Conservation (phyloP, 768 basidiomycete genomes). For the Erythrobasidium yunnanense region DNA sequence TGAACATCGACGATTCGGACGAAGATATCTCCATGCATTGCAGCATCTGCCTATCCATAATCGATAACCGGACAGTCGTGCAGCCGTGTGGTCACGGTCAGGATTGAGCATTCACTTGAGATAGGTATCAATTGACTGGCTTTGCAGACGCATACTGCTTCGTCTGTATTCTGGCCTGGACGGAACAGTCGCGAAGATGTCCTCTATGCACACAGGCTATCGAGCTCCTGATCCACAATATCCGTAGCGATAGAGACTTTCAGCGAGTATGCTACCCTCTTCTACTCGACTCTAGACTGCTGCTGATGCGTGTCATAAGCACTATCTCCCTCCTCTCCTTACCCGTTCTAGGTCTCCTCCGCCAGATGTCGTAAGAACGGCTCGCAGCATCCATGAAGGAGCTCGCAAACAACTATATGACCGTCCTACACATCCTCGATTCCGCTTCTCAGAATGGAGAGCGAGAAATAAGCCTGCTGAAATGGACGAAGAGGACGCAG, state of each 20-base stretch:
- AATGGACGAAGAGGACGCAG: slow-evolving; percentile 18
- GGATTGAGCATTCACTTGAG: neutral
- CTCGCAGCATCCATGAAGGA: slow-evolving; percentile 1
- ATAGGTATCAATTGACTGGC: neutral
- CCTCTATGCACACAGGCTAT: slow-evolving; percentile 19
- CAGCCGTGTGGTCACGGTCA: slow-evolving; percentile 15
- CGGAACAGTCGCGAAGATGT: slow-evolving; percentile 15
- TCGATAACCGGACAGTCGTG: slow-evolving; percentile 22
- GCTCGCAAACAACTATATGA: slow-evolving; percentile 3
- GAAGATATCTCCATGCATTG: slow-evolving; percentile 14
- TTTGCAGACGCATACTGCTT: slow-evolving; percentile 26
- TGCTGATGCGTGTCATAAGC: too few species aligned
- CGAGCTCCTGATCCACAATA: slow-evolving; percentile 14
- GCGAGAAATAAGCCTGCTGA: slow-evolving; percentile 1
- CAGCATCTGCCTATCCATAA: slow-evolving; percentile 23
- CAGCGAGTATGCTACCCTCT: neutral
- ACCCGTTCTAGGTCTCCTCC: neutral
- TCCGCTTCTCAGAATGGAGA: slow-evolving; percentile 14
- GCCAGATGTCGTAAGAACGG: neutral
- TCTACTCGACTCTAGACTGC: too few species aligned
- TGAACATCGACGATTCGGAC: slow-evolving; percentile 12
- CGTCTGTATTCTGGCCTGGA: slow-evolving; percentile 24
- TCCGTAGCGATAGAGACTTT: slow-evolving; percentile 22
- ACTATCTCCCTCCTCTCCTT: slow-evolving; percentile 14
- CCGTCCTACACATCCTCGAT: slow-evolving; percentile 18